Evolutionary conservation across 139 green algal species (phyloP), one percentile per base, ranked within the genome.

Genomic region (Choricystis sp.): DNA sequence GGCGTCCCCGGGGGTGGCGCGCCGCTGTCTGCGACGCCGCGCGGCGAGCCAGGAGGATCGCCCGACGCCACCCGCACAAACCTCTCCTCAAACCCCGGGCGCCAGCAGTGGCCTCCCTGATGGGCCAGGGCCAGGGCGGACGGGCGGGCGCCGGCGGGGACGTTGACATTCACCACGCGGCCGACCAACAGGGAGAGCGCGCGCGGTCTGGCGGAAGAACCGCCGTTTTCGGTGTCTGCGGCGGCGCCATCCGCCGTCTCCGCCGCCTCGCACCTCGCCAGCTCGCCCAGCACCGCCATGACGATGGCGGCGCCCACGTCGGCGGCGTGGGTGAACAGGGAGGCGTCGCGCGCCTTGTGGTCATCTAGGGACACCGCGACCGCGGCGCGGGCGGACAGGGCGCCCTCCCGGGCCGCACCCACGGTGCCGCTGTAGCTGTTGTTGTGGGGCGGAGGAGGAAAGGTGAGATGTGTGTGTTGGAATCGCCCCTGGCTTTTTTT

Each of bases 331-430:
- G 56, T 56, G 62, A 86, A 90, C 57, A 86, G 74, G 26, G 85
- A 69, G 52, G 65, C 4, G 27, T 65, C 74, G 22, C 72, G 66
- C 0, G 81, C 83, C 26, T 56, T 58, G 72, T 85, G 75, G 74
- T 81, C 80, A 64, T 83, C 79, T 2, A 90, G 71, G 1, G 76
- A 85, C n/a, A 90, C 55, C 0, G 83, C 81, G 0, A 90, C 62
- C 9, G 81, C 66, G 2, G 81, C 78, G 0, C 83, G 26, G 27
- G 77, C 79, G 70, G 87, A 84, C 74, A 78, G 85, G 9, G 83
- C 82, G 20, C 77, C 84, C 67, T 91, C 84, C 0, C 82, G 63
- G 2, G 84, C 84, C 19, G 82, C 80, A 0, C 80, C 84, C 4
- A 91, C 84, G 3, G 84, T 91, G 48, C 84, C 81, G 4, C 48